These are phyloP conservation scores for Cryptococcus sp. DNA, from an alignment of 1,284 basidiomycete species.

Conservation along the genomic window DNA sequence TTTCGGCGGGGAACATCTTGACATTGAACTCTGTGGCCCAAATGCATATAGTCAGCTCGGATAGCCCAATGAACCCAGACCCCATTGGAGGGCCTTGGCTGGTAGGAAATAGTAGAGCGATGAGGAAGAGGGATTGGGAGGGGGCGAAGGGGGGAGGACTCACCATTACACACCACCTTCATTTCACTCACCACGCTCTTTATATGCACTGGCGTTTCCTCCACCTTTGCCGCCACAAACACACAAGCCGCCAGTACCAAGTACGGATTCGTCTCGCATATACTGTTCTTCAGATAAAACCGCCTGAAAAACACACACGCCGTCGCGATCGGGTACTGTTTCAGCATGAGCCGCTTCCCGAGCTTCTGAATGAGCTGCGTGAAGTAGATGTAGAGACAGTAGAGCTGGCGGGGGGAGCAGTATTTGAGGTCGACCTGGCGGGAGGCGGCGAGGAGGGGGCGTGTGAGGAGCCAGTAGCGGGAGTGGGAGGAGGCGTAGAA, in stretches of 20 bases:
- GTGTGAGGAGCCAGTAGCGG: conserved; percentile 73
- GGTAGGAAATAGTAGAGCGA: too few species aligned
- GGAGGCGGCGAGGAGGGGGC: conserved; percentile 67
- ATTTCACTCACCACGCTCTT: conserved; percentile 87
- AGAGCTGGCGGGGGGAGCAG: conserved; percentile 69
- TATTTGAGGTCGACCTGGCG: conserved; percentile 71
- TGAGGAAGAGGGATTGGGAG: too few species aligned
- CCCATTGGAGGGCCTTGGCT: background rate
- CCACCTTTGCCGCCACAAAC: conserved; percentile 94
- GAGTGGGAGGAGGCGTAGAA: conserved; percentile 46
- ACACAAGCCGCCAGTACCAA: conserved; percentile 88
- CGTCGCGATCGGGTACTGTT: conserved; percentile 88
- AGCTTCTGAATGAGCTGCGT: conserved; percentile 80
- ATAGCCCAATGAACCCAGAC: background rate
- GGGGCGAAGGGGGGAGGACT: conserved; percentile 44
- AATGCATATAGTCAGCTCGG: conserved; percentile 4
- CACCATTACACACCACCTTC: conserved; percentile 70
- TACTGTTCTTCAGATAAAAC: conserved; percentile 91
- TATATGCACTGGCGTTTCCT: conserved; percentile 92
- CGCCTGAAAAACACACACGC: conserved; percentile 89
- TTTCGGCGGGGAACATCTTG: conserved; percentile 75
- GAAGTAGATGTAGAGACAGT: conserved; percentile 79
- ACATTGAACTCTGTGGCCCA: conserved; percentile 58
- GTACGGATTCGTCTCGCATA: conserved; percentile 91
- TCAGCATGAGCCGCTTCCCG: conserved; percentile 74